Conservation (phyloP, 495 filamentous ascomycete genomes). For the Cryomyces minteri region DNA sequence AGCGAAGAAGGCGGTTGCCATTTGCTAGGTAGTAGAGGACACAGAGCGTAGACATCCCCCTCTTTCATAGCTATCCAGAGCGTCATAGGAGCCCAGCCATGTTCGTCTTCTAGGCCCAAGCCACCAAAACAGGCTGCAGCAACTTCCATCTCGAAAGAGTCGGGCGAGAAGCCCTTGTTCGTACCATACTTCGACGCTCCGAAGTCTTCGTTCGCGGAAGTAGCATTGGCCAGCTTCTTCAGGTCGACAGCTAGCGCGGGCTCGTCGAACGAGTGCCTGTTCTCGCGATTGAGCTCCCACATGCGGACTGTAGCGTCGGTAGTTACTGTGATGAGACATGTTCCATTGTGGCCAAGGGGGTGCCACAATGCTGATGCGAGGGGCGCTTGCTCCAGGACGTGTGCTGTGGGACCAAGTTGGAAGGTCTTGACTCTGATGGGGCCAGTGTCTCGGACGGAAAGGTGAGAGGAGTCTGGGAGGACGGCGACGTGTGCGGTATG, state of each 20-base stretch:
- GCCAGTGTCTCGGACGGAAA: constrained; percentile 39
- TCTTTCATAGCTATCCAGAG: constrained; percentile 79
- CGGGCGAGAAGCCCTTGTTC: constrained; percentile 68
- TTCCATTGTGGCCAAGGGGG: constrained; percentile 54
- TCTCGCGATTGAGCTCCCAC: constrained; percentile 66
- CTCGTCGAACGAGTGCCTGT: constrained; percentile 67
- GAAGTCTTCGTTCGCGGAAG: constrained; percentile 58
- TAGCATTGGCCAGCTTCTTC: constrained; percentile 62
- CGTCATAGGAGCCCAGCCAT: constrained; percentile 81
- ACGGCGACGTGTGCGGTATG: constrained; percentile 71
- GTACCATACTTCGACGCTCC: constrained; percentile 45
- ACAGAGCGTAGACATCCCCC: constrained; percentile 80
- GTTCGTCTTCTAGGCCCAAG: constrained; percentile 39
- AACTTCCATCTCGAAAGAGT: constrained; percentile 72
- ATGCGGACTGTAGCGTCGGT: constrained; percentile 67
- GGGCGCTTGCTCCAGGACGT: constrained; percentile 64
- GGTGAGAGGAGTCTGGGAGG: constrained; percentile 55
- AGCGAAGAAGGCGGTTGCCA: constrained; percentile 63
- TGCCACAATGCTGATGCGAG: constrained; percentile 73
- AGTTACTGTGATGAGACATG: constrained; percentile 65
- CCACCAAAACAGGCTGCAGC: constrained; percentile 70
- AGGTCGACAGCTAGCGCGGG: constrained; percentile 70
- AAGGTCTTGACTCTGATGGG: constrained; percentile 63
- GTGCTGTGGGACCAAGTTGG: constrained; percentile 71
- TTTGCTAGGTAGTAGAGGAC: constrained; percentile 62